Base-by-base conservation (phyloP, 306 rosid species). In the Rosa lucieae region DNA sequence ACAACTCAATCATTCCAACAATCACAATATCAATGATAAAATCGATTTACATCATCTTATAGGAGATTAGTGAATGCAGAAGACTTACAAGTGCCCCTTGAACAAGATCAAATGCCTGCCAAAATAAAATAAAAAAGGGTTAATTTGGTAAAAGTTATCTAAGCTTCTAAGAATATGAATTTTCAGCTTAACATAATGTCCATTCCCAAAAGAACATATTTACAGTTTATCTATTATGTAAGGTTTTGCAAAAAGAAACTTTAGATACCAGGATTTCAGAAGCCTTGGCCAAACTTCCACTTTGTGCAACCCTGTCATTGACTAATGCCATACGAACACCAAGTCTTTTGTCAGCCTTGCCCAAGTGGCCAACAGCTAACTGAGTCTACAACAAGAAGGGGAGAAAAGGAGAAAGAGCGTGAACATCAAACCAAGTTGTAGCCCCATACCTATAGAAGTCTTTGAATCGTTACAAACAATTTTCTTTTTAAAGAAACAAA, bases 81-180 rank as follows among this genome's bases (percentile, higher is more conserved):
- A 72, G 74, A 84, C 98, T 90, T 86, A 95, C 99, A 49, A 90
- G 95, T 77, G 83, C 94, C 78, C 98, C 99, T 88, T 95, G 99
- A 89, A 95, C 83, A 75, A 95, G 88, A 61, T 95, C 97, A 85
- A 87, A 91, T 21, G 92, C 97, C 99, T 92, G 91, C 87, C n/a
- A 21, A 58, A 74, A 82, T 63, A 81, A 56, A 66, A 78, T 72
- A 2, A 65, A 46, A 3, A 4, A 70, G 23, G 58, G 81, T 86
- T 47, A 75, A 42, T 56, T 20, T 17, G 21, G 51, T 39, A 32
- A 56, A 48, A 62, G 1, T 15, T 73, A 32, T 40, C 70, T 8
- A 35, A 68, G 43, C 21, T 39, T 35, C 52, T n/a, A 13, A 52
- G 40, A 37, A 56, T 55, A 18, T 43, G 58, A 46, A 29, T 17